These are phyloP conservation scores for Colletotrichum destructivum DNA, from an alignment of 2,329 filamentous ascomycete genomes.

Conservation along the genomic window DNA sequence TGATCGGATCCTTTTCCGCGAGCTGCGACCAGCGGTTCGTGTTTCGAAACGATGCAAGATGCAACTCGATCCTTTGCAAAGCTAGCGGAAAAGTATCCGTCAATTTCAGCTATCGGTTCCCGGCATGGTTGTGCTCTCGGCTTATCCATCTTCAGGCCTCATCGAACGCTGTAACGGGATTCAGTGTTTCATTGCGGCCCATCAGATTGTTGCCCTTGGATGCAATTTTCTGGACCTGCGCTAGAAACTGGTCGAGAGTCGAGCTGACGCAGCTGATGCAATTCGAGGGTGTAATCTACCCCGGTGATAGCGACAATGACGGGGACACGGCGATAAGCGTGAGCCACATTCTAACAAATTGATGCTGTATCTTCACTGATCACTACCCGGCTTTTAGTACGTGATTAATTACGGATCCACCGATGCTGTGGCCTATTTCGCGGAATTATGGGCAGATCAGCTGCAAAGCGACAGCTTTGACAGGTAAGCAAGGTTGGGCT, in stretches of 20 bases:
- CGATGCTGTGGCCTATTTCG: neutral
- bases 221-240: accelerated
- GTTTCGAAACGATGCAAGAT: accelerated
- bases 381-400: neutral
- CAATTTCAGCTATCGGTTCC: neutral
- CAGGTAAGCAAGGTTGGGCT: neutral
- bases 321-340: neutral
- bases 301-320: neutral
- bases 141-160: neutral
- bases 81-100: neutral
- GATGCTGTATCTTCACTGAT: accelerated
- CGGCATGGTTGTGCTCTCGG: conserved; percentile 8
- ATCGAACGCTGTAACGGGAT: accelerated
- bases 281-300: neutral
- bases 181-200: neutral
- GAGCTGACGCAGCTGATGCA: neutral
- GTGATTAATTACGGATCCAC: neutral
- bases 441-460: neutral
- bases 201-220: accelerated
- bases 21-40: neutral
- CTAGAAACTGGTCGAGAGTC: accelerated
- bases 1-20: neutral
- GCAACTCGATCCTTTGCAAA: neutral
- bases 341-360: neutral
- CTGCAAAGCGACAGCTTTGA: neutral